Base-by-base conservation (phyloP, 495 filamentous ascomycete genomes). In the Cercophora sp. region DNA sequence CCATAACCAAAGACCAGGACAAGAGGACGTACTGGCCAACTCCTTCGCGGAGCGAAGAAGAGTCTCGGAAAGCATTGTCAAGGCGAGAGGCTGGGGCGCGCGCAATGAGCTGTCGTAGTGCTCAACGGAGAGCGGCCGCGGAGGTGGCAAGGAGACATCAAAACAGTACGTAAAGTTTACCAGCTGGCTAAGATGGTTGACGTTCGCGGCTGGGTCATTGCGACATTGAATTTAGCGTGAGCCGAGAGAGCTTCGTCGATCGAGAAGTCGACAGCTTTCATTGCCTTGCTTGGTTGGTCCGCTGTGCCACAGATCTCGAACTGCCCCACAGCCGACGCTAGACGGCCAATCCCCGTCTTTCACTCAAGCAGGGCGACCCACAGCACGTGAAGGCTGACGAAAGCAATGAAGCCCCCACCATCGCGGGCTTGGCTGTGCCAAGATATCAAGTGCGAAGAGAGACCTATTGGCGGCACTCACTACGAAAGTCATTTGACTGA, bases 1-100 rank as follows among this genome's bases (percentile, higher is more conserved):
- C 6, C 3, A 25, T 35, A 25, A 44, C 15, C 16, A 36, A 3
- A 3, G n/a, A n/a, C 10, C 10, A 32, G 8, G 26, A 11, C 8
- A 18, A 11, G 13, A 29, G 22, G 25, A 29, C 73, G 22, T 71
- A 76, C 73, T 65, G 37, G 66, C 66, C 50, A 76, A 68, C 64
- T 64, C 70, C 58, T 66, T 37, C 32, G 65, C 55, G 61, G 70
- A 67, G 66, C 65, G 58, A 54, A 65, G 64, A 36, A 74, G 48
- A 40, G 69, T 63, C 52, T 69, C 58, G 47, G 55, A 29, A 31
- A 64, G 51, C 62, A 61, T 66, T 51, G 59, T 60, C 32, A 57
- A 37, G 41, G 40, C 27, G 22, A 29, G 18, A 20, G 23, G 29
- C 34, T 23, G 15, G 22, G 35, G 18, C 27, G 13, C 35, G 35